Percentiles rank a stretch among this genome's conserved stretches.
Evolutionary conservation across 2,329 filamentous ascomycete genomes (phyloP).

Genomic region (Cladosporium sp.): DNA sequence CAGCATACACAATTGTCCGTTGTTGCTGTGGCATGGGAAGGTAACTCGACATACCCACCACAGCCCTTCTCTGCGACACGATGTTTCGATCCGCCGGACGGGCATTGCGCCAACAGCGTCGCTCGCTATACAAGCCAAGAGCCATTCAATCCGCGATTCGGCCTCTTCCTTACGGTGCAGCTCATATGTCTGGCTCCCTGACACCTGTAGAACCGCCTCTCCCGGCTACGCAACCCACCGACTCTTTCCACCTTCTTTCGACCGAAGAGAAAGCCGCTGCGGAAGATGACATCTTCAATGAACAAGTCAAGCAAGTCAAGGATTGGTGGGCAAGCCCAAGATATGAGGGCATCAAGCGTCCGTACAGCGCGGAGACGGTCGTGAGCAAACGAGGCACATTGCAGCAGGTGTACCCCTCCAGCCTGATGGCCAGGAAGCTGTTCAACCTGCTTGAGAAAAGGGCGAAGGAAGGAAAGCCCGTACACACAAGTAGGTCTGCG

Average conservation of each 20-base stretch:
- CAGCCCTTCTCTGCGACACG: not conserved
- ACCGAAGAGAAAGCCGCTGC: conserved; percentile 68
- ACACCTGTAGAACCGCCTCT: conserved; percentile 55
- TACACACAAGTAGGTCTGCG: conserved; percentile 73
- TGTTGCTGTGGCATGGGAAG: too few species aligned
- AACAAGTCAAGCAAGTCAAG: conserved; percentile 77
- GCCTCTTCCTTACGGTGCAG: conserved; percentile 19
- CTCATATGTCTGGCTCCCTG: conserved; percentile 44
- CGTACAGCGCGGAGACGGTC: conserved; percentile 84
- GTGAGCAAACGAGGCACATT: conserved; percentile 88
- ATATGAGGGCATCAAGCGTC: conserved; percentile 82
- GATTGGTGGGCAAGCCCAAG: conserved; percentile 85
- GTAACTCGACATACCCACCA: too few species aligned
- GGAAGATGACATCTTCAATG: conserved; percentile 79
- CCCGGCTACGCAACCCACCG: conserved; percentile 57
- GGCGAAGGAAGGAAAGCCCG: conserved; percentile 71
- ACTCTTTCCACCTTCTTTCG: conserved; percentile 79
- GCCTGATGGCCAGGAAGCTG: conserved; percentile 88
- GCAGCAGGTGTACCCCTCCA: conserved; percentile 83
- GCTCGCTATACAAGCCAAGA: conserved; percentile 18
- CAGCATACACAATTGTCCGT: too few species aligned
- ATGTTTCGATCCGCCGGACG: conserved; percentile 26
- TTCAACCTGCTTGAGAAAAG: conserved; percentile 82
- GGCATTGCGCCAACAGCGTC: conserved; percentile 25
- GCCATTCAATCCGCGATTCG: conserved; percentile 17